Percentiles rank a stretch among this genome's conserved stretches.
These are phyloP conservation scores for Fragaria vesca DNA, from an alignment of 306 rosid species.

Conservation along the genomic window DNA sequence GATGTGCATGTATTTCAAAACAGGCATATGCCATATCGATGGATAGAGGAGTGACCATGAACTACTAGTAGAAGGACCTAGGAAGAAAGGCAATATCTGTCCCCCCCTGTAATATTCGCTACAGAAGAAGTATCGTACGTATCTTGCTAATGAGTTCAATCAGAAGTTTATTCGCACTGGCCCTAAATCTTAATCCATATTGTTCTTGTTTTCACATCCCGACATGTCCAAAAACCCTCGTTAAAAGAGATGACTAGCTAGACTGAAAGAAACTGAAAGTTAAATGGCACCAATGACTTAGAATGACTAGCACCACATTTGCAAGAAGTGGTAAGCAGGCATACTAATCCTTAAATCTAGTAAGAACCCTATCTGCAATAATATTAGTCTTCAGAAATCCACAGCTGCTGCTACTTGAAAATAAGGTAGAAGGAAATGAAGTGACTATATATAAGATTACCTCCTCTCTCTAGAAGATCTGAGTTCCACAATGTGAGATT, in stretches of 20 bases:
- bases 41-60: no score
- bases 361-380: background rate
- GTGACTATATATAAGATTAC: slow-evolving; percentile 17
- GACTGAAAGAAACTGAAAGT: background rate
- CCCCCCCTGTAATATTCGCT: no score
- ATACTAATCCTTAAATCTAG: background rate
- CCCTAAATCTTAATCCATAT: no score
- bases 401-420: background rate
- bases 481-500: slow-evolving; percentile 76
- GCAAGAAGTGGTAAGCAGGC: background rate
- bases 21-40: no score
- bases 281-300: background rate
- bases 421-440: background rate
- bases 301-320: background rate
- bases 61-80: no score
- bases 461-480: slow-evolving; percentile 59
- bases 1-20: no score
- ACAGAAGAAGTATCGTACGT: no score
- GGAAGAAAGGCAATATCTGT: no score
- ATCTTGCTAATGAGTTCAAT: no score
- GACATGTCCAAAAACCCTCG: no score
- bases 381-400: background rate
- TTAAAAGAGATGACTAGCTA: background rate
- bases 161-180: no score
- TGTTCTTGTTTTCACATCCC: no score